Evolutionary conservation across 192 early-diverging fungal species (phyloP), one percentile per base, ranked within the genome.

Genomic region (Allomyces macrogynus): DNA sequence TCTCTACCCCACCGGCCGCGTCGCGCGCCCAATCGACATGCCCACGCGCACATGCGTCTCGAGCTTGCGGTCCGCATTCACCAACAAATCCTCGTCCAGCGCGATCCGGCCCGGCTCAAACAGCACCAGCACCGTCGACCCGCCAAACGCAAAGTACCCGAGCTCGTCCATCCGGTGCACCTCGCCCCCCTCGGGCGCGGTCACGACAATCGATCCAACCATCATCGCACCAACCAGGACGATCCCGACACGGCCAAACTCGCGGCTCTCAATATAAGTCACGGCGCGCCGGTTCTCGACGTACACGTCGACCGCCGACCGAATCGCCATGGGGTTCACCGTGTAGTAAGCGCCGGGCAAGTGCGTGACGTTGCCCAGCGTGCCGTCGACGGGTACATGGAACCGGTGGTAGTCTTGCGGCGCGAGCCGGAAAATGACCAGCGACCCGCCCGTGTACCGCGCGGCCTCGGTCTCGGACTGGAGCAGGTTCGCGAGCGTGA

Each of bases 361-460:
- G 42, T 61, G 61, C 18, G 73, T 75, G 10, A 77, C 74, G 27
- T 78, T 69, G 23, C 76, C 75, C 16, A 89, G 68, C 4, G 76
- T 65, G 16, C 89, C 87, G 64, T 82, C 79, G 4, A 86, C 84
- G 14, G 89, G 89, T 10, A 80, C 73, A 65, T 91, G 88, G 70
- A 83, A 88, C 73, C 89, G 67, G 63, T 91, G 89, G 69, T 91
- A 91, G 69, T 91, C 88, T 65, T 91, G 89, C 7, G 89, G 89
- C 0, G 88, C 87, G 16, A 91, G 72, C 18, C 89, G 75, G 64
- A 87, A 90, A 44, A 91, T 81, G 14, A 81, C 81, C 44, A 89
- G 63, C 1, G 75, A 67, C 0, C 87, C 88, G 20, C 81, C 86
- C 11, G 77, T 73, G 70, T 80, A 91, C 40, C 70, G 65, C 23